phyloP scores from a whole-genome alignment of 148 eudicot species.

The Cornus kousa region DNA sequence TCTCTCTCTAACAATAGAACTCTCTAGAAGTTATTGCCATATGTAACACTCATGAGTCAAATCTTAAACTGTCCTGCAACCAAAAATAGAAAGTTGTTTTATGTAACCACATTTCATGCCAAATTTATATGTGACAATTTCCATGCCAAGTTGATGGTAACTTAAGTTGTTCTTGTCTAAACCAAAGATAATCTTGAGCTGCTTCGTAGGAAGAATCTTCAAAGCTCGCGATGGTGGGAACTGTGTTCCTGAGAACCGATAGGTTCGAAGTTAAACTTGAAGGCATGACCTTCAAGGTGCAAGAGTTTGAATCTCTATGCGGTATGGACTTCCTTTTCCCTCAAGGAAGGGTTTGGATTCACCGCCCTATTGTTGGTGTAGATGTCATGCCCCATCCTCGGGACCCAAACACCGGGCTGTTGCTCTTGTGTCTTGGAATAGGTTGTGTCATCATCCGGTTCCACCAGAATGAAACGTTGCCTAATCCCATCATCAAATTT shows the following conservation, averaged over 20 bases:
- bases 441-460: conserved; percentile 40
- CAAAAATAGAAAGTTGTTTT: too few species aligned
- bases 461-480: conserved; percentile 22
- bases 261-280: conserved; percentile 40
- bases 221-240: conserved; percentile 22
- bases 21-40: too few species aligned
- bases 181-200: too few species aligned
- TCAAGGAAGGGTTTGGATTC: conserved; percentile 27
- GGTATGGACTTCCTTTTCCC: conserved; percentile 38
- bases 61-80: too few species aligned
- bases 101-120: too few species aligned
- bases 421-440: conserved; percentile 34
- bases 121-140: too few species aligned
- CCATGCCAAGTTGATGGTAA: too few species aligned
- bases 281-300: conserved; percentile 35
- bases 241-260: conserved; percentile 32
- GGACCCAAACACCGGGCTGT: conserved; percentile 19
- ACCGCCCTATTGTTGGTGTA: conserved; percentile 34
- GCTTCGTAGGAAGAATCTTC: neutral
- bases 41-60: too few species aligned
- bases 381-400: conserved; percentile 42
- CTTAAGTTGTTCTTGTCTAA: too few species aligned
- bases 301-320: conserved; percentile 34
- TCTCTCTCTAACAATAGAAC: too few species aligned
- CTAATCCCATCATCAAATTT: conserved; percentile 24